Conservation (phyloP, 768 basidiomycete species). For the Amanita pallidorosea region DNA sequence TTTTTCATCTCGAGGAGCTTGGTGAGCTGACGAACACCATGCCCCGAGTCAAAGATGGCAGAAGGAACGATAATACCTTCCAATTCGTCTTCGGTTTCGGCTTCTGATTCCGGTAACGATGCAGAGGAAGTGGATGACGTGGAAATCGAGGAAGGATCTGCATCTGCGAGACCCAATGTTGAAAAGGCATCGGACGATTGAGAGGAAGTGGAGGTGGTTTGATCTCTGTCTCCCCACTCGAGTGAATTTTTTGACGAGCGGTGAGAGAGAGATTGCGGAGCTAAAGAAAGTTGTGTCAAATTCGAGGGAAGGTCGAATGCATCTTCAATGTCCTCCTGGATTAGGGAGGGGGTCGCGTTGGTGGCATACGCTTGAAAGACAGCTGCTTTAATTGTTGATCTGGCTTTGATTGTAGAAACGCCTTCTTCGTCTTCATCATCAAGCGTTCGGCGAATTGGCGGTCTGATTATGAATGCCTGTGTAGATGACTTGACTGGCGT, state of each 20-base stretch:
- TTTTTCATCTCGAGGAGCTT: slow-evolving; percentile 46
- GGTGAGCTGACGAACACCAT: slow-evolving; percentile 39
- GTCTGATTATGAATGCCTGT: slow-evolving; percentile 54
- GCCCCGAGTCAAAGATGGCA: slow-evolving; percentile 63
- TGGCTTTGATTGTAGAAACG: slow-evolving; percentile 68
- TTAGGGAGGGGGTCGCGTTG: slow-evolving; percentile 24
- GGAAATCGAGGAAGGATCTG: slow-evolving; percentile 63
- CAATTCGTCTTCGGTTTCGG: slow-evolving; percentile 62
- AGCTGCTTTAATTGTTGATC: slow-evolving; percentile 70
- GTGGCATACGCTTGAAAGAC: slow-evolving; percentile 31
- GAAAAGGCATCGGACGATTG: slow-evolving; percentile 87
- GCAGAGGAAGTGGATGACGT: slow-evolving; percentile 53
- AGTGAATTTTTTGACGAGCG: slow-evolving; percentile 75
- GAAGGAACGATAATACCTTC: slow-evolving; percentile 76
- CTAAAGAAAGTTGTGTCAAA: slow-evolving; percentile 73
- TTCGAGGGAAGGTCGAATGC: slow-evolving; percentile 74
- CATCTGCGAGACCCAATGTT: slow-evolving; percentile 63
- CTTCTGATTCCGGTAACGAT: slow-evolving; percentile 62
- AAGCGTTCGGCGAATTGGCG: slow-evolving; percentile 39
- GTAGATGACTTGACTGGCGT: slow-evolving; percentile 21
- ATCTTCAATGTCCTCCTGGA: slow-evolving; percentile 77
- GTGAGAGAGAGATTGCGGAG: slow-evolving; percentile 64
- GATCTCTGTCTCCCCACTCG: slow-evolving; percentile 80
- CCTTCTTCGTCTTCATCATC: slow-evolving; percentile 73
- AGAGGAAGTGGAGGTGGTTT: slow-evolving; percentile 69